Conservation (phyloP, 108 stramenopile species). For the Cyclotella atomus region DNA sequence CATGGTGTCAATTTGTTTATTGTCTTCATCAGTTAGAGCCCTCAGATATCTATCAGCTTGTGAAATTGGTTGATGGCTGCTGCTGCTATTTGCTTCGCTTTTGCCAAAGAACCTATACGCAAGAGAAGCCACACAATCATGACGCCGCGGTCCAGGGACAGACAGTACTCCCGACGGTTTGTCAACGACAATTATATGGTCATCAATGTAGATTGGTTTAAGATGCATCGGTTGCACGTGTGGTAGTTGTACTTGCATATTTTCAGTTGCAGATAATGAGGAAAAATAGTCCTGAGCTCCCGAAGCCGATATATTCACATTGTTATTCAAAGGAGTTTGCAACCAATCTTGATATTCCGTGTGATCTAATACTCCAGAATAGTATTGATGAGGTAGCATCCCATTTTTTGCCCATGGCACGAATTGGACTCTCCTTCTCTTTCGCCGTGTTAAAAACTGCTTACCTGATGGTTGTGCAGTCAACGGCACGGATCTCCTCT, state of each 20-base stretch:
- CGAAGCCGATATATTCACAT: not conserved
- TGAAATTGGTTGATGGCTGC: not conserved
- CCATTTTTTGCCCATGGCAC: conserved; percentile 17
- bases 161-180: conserved; percentile 72
- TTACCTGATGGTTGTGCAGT: too few relatives aligned
- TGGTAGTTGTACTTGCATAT: conserved; percentile 8
- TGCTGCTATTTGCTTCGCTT: not conserved
- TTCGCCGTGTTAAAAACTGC: too few relatives aligned
- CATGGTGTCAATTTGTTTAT: conserved; percentile 57
- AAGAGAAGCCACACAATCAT: conserved; percentile 65
- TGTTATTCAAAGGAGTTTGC: not conserved
- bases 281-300: conserved; percentile 3
- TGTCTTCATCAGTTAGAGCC: not conserved
- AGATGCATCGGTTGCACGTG: conserved; percentile 31
- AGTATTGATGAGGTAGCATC: conserved; percentile 27
- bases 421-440: not conserved
- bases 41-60: too few relatives aligned
- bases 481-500: too few relatives aligned
- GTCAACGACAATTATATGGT: conserved; percentile 65
- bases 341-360: conserved; percentile 23
- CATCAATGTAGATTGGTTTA: conserved; percentile 63
- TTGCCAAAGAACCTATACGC: conserved; percentile 51
- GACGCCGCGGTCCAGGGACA: conserved; percentile 74
- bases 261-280: not conserved
- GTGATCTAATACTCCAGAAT: conserved; percentile 13